Evolutionary conservation across 805 yeast genomes (phyloP), one percentile per base, ranked within the genome.

Genomic region (Starmerella bombicola): DNA sequence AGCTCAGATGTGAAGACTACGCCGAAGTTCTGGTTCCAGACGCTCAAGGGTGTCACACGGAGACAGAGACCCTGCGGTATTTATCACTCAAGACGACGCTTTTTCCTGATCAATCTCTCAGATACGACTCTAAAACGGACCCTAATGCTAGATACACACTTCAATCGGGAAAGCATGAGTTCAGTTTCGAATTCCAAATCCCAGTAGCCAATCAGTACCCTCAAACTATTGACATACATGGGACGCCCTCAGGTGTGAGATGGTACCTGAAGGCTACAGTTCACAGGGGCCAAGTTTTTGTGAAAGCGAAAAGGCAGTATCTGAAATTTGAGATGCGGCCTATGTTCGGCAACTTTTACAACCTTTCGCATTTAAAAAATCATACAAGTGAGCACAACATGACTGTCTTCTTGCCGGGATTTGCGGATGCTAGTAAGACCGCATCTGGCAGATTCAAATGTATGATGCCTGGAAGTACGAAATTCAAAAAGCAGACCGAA

Each of bases 11-110:
- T 34, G 53, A 49, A 33, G 53, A 49, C 26, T 38, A 31, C 23
- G 53, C 53, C 8, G 17, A 30, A 16, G 52, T 49, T 3, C 44
- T 48, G 51, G 51, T 49, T 12, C 45, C 51, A 8, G 46, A 38
- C 18, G 39, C 46, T 13, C 51, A 49, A 17, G 53, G 53, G 9
- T 47, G 51, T 17, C 38, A 49, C 32, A 42, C 33, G 29, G 49
- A 41, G 10, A 42, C 41, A 5, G 52, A 48, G 37, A 40, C 35
- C 12, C 25, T 30, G 30, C 28, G 52, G 21, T 46, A 39, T 15
- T 21, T 49, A 17, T 35, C 43, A 2, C 17, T 42, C 15, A 15
- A 26, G 6, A 17, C 30, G 3, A 37, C 36, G 13, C 18, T 49
- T 17, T 49, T 49, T 19, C 53, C 53, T 3, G 4, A 5, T 8